Evolutionary conservation across 2,329 filamentous ascomycete genomes (phyloP), one percentile per base, ranked within the genome.

Genomic region (Rhexocercosporidium sp.): DNA sequence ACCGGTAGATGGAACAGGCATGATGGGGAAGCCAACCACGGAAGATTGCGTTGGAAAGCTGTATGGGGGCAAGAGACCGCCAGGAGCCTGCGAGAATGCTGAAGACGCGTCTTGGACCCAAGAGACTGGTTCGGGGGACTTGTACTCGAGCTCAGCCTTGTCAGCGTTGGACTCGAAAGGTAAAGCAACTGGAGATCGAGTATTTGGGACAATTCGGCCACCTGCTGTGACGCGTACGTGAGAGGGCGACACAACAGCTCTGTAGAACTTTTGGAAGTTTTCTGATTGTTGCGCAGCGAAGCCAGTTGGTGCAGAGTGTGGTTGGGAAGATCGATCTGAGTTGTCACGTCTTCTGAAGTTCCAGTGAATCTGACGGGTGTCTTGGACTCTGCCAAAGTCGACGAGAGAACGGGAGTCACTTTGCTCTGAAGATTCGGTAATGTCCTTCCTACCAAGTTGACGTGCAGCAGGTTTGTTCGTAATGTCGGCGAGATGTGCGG

Each of bases 241-340:
- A 16, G 87, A 88, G 8, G 88, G 88, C 39, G 88, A 91, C 4
- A 87, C 83, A n/a, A 90, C 88, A 12, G 88, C 87, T 75, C 88
- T 88, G 79, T 88, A 90, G 75, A 91, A 91, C 62, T 85, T 82
- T 75, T 89, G 85, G 71, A 91, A 91, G n/a, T 88, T 88, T 75
- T 90, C 87, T 39, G 83, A 84, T 71, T 85, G 84, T 75, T 90
- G 88, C 29, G 85, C 84, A 44, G 77, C 78, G 39, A 85, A 76
- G 9, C 82, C 85, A 22, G 82, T 77, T 12, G 87, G 87, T 25
- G 86, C 86, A 60, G 84, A 79, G 41, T 87, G 78, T 84, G 84
- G 49, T 75, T 78, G 51, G 78, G 71, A 69, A 16, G 75, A 74
- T 44, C 68, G 69, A 61, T 77, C 75, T 44, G 73, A 76, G 57